phyloP scores from a whole-genome alignment of 2,329 filamentous ascomycete genomes.

The Cytospora schulzeri region DNA sequence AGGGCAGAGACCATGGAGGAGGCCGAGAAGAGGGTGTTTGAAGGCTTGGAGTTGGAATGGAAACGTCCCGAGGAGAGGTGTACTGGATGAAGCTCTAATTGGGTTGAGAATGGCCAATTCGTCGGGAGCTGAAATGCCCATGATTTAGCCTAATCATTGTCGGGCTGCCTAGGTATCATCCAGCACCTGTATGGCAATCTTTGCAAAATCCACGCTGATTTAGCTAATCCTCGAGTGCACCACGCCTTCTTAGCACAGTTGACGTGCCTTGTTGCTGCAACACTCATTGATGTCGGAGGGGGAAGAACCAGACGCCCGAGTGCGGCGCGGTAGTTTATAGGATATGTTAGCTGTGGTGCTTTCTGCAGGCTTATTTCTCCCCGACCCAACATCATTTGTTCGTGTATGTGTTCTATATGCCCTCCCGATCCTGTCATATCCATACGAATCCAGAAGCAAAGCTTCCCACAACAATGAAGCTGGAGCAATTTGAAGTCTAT shows the following conservation, averaged over 20 bases:
- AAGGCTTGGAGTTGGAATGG: conserved; percentile 71
- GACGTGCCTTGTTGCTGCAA: not conserved
- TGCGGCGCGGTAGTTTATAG: too few relatives aligned
- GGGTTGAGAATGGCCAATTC: not conserved
- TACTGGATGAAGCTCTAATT: conserved; percentile 54
- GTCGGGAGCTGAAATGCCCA: not conserved
- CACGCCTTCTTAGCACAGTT: not conserved
- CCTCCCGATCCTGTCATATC: not conserved
- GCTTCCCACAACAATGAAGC: not conserved
- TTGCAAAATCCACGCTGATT: not conserved
- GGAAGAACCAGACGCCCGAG: not conserved
- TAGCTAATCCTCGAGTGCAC: not conserved
- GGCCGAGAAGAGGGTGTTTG: conserved; percentile 81
- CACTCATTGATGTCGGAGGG: not conserved
- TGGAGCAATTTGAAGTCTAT: not conserved
- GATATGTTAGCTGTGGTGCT: too few relatives aligned
- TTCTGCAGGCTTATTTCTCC: too few relatives aligned
- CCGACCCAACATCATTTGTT: not conserved
- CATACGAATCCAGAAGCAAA: not conserved
- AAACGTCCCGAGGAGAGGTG: conserved; percentile 68
- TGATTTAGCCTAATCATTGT: not conserved
- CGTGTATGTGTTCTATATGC: not conserved
- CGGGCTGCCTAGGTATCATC: too few relatives aligned
- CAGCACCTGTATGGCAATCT: not conserved
- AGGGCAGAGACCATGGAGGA: conserved; percentile 65